phyloP scores from a whole-genome alignment of 495 filamentous ascomycete genomes.

The Penicillium malachiteum region DNA sequence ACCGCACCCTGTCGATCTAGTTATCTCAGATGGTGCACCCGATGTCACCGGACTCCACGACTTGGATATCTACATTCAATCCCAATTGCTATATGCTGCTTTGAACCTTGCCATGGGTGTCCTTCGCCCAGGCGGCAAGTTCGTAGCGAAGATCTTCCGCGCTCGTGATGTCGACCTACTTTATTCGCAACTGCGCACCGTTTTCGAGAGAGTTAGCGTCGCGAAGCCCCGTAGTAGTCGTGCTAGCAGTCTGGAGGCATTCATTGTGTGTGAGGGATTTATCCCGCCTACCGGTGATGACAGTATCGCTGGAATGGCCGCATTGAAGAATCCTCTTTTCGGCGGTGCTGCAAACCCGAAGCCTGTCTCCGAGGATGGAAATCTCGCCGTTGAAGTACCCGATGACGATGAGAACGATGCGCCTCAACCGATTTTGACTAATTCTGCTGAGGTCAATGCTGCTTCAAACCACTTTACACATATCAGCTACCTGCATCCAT shows the following conservation, averaged over 20 bases:
- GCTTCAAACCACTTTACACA: constrained; percentile 19
- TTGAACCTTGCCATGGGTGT: constrained; percentile 90
- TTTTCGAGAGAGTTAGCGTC: constrained; percentile 83
- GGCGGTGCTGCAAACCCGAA: constrained; percentile 37
- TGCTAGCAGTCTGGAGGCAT: constrained; percentile 93
- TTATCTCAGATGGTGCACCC: constrained; percentile 91
- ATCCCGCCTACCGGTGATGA: constrained; percentile 47
- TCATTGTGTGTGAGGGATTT: constrained; percentile 92
- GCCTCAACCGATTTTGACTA: constrained; percentile 16
- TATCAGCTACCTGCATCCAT: constrained; percentile 30
- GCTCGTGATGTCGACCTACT: constrained; percentile 89
- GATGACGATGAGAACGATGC: constrained; percentile 41
- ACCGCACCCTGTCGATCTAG: constrained; percentile 79
- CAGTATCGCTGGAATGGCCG: constrained; percentile 33
- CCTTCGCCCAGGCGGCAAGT: constrained; percentile 87
- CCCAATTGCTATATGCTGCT: constrained; percentile 89
- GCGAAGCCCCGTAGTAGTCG: constrained; percentile 91
- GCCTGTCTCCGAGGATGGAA: constrained; percentile 52
- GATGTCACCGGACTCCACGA: constrained; percentile 97
- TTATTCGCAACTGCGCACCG: constrained; percentile 85
- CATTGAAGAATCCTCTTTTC: constrained; percentile 48
- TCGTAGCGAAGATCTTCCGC: constrained; percentile 97
- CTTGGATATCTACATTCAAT: constrained; percentile 96
- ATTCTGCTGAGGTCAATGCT: background rate
- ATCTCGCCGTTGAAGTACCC: constrained; percentile 61